Evolutionary conservation across 495 filamentous ascomycete genomes (phyloP), one percentile per base, ranked within the genome.

Genomic region (Tirmania nivea): DNA sequence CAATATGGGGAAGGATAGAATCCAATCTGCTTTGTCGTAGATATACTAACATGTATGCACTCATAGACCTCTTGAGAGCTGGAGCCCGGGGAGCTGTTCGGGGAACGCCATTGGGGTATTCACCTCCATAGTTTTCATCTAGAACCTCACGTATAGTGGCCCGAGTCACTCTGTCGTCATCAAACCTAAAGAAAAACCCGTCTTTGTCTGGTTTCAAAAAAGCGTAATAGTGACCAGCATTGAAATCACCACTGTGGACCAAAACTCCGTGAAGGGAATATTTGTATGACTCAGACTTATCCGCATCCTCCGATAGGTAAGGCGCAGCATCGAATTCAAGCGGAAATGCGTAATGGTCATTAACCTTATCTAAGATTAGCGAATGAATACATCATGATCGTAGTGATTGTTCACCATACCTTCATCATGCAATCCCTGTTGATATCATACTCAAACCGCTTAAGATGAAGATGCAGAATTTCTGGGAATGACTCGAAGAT

Each of bases 181-280:
- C 90, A 57, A 94, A 99, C 59, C 83, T 92, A 72, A 90, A 95
- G 74, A 94, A 99, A 67, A 81, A 75, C 21, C 88, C 87, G 55
- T 92, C 84, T 64, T 90, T 88, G 55, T 78, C 77, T 0, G 92
- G 90, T 65, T 92, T 95, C 56, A 99, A 65, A 67, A 94, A 99
- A 1, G 90, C 90, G 65, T 96, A 99, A 68, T 99, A 99, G 66
- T 99, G 90, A n/a, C 90, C 90, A 11, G 92, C 88, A 66, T 96
- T 94, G 39, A 94, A 73, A 61, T 95, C 90, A 50, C 90, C 90
- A 57, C 86, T 94, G 63, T 99, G 90, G 4, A 99, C 90, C 49
- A 99, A 70, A 10, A 99, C 90, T 56, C 90, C 88, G 64, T 96
- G 90, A 16, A 99, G 70, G 62, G 93, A 78, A 66, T 96, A 99